Evolutionary conservation across 306 rosid genomes (phyloP).

Genomic region (Argentina anserina): DNA sequence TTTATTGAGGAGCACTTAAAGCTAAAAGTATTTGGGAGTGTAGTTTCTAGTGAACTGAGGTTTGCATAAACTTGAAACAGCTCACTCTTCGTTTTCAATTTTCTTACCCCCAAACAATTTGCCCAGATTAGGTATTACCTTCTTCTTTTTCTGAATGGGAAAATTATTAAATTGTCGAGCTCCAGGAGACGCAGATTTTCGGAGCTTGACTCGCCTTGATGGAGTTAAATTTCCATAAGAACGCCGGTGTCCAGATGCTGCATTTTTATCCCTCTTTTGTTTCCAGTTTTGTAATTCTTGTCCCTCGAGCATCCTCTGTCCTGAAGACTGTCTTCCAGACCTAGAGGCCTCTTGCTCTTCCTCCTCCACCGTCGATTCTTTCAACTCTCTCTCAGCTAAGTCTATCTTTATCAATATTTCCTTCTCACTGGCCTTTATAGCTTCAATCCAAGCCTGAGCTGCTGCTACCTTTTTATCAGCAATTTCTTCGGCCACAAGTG

Average conservation of each 20-base stretch:
- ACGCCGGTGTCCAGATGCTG: constrained; percentile 35
- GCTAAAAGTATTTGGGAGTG: not conserved
- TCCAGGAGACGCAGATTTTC: constrained; percentile 56
- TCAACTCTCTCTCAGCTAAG: constrained; percentile 49
- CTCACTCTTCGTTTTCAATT: constrained; percentile 14
- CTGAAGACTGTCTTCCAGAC: constrained; percentile 34
- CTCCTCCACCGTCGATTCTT: constrained; percentile 43
- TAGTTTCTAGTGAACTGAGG: not conserved
- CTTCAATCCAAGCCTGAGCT: constrained; percentile 82
- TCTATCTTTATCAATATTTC: constrained; percentile 58
- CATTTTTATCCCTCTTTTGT: constrained; percentile 42
- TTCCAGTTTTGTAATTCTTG: constrained; percentile 36
- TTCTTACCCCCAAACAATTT: constrained; percentile 56
- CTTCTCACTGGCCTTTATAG: constrained; percentile 83
- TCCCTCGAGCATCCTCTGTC: constrained; percentile 38
- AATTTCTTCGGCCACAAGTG: constrained; percentile 63
- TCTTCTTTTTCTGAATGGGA: constrained; percentile 55
- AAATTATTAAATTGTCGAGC: constrained; percentile 45
- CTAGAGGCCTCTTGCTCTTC: constrained; percentile 37
- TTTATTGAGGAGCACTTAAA: not conserved
- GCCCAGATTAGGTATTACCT: constrained; percentile 59
- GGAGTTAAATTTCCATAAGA: constrained; percentile 37
- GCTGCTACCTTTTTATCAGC: constrained; percentile 89
- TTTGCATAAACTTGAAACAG: not conserved
- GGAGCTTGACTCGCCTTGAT: constrained; percentile 36